Evolutionary conservation across 495 filamentous ascomycete genomes (phyloP).

Genomic region (Glutinoglossum americanum): DNA sequence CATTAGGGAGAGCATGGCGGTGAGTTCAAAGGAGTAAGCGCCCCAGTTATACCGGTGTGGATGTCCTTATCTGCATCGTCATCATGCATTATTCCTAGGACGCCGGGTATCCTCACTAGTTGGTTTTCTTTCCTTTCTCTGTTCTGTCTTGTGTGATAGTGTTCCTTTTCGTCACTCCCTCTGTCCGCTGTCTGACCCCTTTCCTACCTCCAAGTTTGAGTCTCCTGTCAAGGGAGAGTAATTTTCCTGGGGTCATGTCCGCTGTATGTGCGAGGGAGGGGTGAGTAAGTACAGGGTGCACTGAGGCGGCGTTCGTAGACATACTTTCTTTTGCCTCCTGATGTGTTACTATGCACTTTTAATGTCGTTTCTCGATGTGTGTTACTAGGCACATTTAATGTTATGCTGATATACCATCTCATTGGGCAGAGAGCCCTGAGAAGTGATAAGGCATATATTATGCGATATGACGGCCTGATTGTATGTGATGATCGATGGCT

Average conservation of each 20-base stretch:
- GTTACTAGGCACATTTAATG: neutral
- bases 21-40: neutral
- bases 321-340: neutral
- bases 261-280: neutral
- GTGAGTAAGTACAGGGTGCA: neutral
- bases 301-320: neutral
- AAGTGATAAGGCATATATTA: too few species aligned
- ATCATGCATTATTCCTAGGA: neutral
- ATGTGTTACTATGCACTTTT: too few species aligned
- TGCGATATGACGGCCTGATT: too few species aligned
- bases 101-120: neutral
- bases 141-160: neutral
- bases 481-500: too few species aligned
- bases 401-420: neutral
- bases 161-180: neutral
- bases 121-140: neutral
- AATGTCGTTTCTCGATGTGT: too few species aligned
- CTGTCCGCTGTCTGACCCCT: neutral
- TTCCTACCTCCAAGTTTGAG: neutral
- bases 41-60: neutral
- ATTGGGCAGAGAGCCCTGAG: too few species aligned
- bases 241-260: neutral
- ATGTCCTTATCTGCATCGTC: neutral
- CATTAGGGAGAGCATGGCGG: neutral
- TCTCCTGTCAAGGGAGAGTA: neutral